Evolutionary conservation across 108 stramenopile genomes (phyloP), one percentile per base, ranked within the genome.

Genomic region (Fragilariopsis cylindrus): DNA sequence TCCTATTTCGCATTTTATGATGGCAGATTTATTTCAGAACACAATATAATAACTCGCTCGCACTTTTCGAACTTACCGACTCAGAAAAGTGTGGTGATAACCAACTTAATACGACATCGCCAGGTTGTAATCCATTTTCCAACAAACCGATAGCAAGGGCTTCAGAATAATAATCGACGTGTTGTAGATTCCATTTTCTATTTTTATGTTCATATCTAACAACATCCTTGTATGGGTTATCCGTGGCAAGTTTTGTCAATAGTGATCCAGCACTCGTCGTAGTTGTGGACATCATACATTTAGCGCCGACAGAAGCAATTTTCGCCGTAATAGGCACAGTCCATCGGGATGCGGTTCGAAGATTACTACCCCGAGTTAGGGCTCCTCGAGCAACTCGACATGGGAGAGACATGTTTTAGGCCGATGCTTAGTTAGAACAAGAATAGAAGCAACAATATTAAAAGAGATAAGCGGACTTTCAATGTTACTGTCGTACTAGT

Each of bases 131-230:
- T 48, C 91, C 91, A n/a, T 77, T 77, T 56, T 93, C 95, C 70
- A 93, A 65, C 47, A 96, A 83, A 8, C 95, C 95, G 69, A 87
- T 79, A 57, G 95, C 92, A 74, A 95, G 69, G 7, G 88, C 85
- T 43, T 95, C 94, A 43, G 89, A 82, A 74, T 85, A 85, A 68
- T 83, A 86, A 67, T 95, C 81, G 7, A 92, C 87, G 76, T 95
- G 89, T 58, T 84, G 87, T 41, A 91, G 74, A 21, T 84, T 91
- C 88, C 88, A 92, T 75, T 89, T 92, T 64, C 88, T 79, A 74
- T 95, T 95, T 79, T 95, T 95, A 75, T 91, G 89, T 76, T 95
- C 88, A 77, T 92, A 95, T 41, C 94, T 88, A 50, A 95, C 80
- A 19, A 90, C 88, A 70, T 92, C 90, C 71, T 86, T 79, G 82